Evolutionary conservation across 345 rosid species (phyloP), one percentile per base, ranked within the genome.

Genomic region (Capsella bursapastoris): DNA sequence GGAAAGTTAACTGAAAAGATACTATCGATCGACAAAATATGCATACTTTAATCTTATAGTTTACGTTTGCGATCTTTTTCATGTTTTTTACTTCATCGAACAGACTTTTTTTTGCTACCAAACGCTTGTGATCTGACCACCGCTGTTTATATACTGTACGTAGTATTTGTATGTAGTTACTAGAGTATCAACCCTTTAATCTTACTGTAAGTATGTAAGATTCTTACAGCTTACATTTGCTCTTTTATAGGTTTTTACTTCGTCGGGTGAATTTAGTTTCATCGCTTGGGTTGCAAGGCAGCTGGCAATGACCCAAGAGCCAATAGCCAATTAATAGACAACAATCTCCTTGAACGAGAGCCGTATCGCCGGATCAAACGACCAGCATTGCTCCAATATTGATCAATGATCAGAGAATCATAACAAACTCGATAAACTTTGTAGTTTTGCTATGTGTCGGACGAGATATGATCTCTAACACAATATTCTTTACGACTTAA

Each of bases 271-370:
- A 7, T 29, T 43, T 43, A 55, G 59, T 32, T 77, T 4, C 79
- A 78, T 49, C 84, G 82, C 69, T 79, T 88, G 41, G 84, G 72
- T 59, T 84, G 89, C 74, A 84, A 50, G n/a, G 87, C 79, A 14
- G 38, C 67, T 12, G 86, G 77, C 91, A 87, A 88, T 3, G 37
- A 34, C 14, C 84, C 7, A 43, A 86, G 31, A 92, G 68, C 73
- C 89, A 76, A 49, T 81, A 18, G 22, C 22, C 22, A 18, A 18
- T 18, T 18, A 18, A 0, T 18, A 18, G 22, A 18, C 82, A 9
- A 87, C 75, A 63, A 90, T 86, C 76, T 90, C 90, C 3, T 92
- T 90, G 58, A 90, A 92, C 1, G 91, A 81, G 6, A 89, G 95
- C 49, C 97, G 82, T n/a, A 49, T 65, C 13, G 78, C 43, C 8